Evolutionary conservation across 768 basidiomycete species (phyloP), one percentile per base, ranked within the genome.

Genomic region (Pilatotrama ljubarskyi): DNA sequence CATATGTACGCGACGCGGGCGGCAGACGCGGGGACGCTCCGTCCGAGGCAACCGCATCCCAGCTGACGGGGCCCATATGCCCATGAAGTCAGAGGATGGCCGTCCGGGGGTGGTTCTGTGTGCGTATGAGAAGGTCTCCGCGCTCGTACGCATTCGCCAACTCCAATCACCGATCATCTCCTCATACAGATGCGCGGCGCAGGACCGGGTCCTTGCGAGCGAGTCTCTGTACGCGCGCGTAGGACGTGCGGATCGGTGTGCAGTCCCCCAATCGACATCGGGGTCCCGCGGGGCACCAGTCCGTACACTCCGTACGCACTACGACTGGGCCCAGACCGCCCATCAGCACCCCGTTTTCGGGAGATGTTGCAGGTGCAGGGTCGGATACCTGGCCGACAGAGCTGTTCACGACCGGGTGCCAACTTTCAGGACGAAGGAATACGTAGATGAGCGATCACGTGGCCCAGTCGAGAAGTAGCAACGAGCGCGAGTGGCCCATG

Each of bases 151-250:
- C 44, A 32, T 38, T 24, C 53, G 25, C 18, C 58, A 55, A 63
- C 42, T 57, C 25, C 62, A 57, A 58, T 64, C 63, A 62, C 63
- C 66, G 66, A 66, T 66, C 58, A 64, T 62, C 62, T 59, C 62
- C 66, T 66, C 60, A 62, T 51, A 49, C 58, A 66, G 63, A 59
- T 59, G 58, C 58, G 26, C 38, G 58, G 35, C 32, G n/a, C 26
- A 22, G 22, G 10, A 25, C 44, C 11, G 32, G n/a, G 29, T 35
- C 36, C 5, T 20, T 4, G 50, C 35, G 35, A 13, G 22, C 13
- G 48, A 37, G 5, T 50, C 10, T 11, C 20, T 37, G 5, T 18
- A 20, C n/a, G 29, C 25, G 48, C 35, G 48, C 35, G 29, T 41
- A 20, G 13, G 20, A 25, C 10, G 51, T 14, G 35, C 50, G 50